phyloP scores from a whole-genome alignment of 495 filamentous ascomycete genomes.

The Terfezia claveryi region DNA sequence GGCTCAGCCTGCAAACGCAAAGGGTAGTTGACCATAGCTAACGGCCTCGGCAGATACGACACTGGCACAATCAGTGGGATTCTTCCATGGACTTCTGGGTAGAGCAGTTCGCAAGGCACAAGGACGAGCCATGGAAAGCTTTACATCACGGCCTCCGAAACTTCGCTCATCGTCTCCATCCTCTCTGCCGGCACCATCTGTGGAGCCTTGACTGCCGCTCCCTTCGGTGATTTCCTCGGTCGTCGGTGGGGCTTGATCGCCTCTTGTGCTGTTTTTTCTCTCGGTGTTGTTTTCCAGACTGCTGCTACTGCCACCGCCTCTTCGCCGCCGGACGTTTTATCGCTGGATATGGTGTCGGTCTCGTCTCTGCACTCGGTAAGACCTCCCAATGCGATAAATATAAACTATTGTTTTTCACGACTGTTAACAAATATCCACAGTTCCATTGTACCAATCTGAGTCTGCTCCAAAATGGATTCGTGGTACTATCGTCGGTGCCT shows the following conservation, averaged over 20 bases:
- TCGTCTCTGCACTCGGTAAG: conserved; percentile 50
- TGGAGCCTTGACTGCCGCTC: conserved; percentile 46
- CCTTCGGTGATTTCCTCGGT: conserved; percentile 50
- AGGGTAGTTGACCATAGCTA: not conserved
- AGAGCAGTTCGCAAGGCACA: conserved; percentile 33
- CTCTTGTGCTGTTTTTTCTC: conserved; percentile 42
- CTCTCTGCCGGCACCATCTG: conserved; percentile 83
- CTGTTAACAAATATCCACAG: conserved; percentile 18
- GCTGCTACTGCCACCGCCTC: conserved; percentile 41
- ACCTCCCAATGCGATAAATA: conserved; percentile 1
- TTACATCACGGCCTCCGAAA: conserved; percentile 37
- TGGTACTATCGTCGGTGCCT: conserved; percentile 57
- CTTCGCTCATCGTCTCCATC: conserved; percentile 61
- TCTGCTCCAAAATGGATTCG: conserved; percentile 63
- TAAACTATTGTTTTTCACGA: conserved; percentile 3
- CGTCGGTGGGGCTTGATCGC: conserved; percentile 48
- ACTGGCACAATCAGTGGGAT: conserved; percentile 77
- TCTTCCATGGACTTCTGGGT: conserved; percentile 56
- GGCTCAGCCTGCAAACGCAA: conserved; percentile 22
- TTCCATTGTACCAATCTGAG: conserved; percentile 69
- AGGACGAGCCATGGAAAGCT: conserved; percentile 31
- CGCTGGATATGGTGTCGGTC: conserved; percentile 62
- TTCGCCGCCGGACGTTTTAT: conserved; percentile 60
- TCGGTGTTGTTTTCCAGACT: conserved; percentile 67
- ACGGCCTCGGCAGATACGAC: conserved; percentile 36